phyloP scores from a whole-genome alignment of 2,329 filamentous ascomycete species.

The Reticulascus tulasneorum region DNA sequence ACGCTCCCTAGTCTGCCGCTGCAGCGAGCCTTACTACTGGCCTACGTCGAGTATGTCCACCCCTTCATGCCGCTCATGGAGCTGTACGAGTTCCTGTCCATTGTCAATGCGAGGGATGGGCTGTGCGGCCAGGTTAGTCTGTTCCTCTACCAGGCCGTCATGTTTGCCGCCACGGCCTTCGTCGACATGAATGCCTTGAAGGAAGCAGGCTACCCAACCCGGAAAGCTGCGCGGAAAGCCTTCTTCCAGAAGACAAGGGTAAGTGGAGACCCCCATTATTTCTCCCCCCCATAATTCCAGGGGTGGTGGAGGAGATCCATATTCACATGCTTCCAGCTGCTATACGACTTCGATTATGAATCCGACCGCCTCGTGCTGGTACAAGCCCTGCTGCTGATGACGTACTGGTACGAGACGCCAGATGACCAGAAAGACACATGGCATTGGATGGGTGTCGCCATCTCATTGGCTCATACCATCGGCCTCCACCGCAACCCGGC shows the following conservation, averaged over 20 bases:
- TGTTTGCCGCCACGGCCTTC: constrained; percentile 89
- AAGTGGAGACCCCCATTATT: constrained; percentile 30
- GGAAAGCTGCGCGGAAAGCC: constrained; percentile 78
- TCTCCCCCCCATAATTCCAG: constrained; percentile 2
- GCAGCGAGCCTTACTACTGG: constrained; percentile 75
- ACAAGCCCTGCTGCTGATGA: constrained; percentile 86
- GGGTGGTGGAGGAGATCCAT: constrained; percentile 5
- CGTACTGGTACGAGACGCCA: constrained; percentile 95
- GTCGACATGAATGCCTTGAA: constrained; percentile 75
- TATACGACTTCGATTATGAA: constrained; percentile 96
- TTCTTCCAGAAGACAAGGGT: constrained; percentile 88
- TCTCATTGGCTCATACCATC: constrained; percentile 89
- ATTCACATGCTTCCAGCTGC: constrained; percentile 48
- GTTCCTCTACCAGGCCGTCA: constrained; percentile 86
- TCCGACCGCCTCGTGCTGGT: constrained; percentile 83
- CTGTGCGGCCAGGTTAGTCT: constrained; percentile 71
- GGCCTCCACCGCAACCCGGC: constrained; percentile 82
- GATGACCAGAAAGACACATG: constrained; percentile 97
- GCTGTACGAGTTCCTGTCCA: constrained; percentile 54
- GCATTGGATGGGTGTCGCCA: constrained; percentile 98
- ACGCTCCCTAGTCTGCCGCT: constrained; percentile 66
- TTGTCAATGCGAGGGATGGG: constrained; percentile 64
- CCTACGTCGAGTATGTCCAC: constrained; percentile 85
- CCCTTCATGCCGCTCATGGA: constrained; percentile 90
- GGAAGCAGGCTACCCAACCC: constrained; percentile 70